Conservation (phyloP, 176 grass and related monocot genomes). For the Oryza officinalis region DNA sequence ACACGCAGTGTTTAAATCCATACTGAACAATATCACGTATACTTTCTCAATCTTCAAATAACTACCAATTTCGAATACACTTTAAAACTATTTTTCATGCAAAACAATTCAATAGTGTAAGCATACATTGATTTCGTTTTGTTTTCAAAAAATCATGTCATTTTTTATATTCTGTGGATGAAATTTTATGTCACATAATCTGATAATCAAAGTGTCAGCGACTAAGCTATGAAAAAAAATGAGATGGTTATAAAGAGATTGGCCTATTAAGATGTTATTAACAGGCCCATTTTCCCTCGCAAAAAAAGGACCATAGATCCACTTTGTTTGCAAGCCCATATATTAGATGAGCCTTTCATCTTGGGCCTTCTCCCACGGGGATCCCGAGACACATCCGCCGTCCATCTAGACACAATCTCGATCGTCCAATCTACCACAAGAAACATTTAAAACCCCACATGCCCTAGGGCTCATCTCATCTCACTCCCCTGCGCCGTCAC, state of each 20-base stretch:
- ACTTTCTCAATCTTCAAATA: too few species aligned
- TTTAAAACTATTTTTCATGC: too few species aligned
- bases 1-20: not conserved
- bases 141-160: not conserved
- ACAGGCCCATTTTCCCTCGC: not conserved
- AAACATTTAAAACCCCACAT: constrained; percentile 24
- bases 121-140: not conserved
- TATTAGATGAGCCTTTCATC: not conserved
- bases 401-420: not conserved
- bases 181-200: not conserved
- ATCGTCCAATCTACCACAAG: constrained; percentile 15
- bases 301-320: too few species aligned
- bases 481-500: constrained; percentile 13
- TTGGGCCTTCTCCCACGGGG: not conserved
- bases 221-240: too few species aligned
- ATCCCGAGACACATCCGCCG: not conserved
- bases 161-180: not conserved
- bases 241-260: not conserved
- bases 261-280: not conserved
- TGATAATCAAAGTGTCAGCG: not conserved
- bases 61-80: too few species aligned
- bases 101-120: not conserved
- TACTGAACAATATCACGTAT: not conserved
- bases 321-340: not conserved
- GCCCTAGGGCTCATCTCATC: constrained; percentile 44